phyloP scores from a whole-genome alignment of 805 yeast genomes.

The Zygosaccharomyces siamensis region DNA sequence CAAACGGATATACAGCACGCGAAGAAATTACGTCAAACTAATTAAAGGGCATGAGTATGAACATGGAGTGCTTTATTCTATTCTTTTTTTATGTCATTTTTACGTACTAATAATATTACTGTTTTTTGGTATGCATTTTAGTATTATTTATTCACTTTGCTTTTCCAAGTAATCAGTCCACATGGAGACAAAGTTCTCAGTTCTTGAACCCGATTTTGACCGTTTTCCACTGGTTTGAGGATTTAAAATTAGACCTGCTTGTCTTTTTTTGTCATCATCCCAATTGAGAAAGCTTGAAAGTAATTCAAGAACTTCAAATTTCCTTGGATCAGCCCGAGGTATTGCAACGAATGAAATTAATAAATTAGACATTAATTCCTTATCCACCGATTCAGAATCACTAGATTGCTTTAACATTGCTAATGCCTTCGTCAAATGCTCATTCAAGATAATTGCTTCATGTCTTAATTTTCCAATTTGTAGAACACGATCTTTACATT shows the following conservation, averaged over 20 bases:
- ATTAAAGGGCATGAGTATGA: background rate
- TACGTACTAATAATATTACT: too few relatives aligned
- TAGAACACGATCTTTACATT: constrained; percentile 63
- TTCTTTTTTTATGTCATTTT: too few relatives aligned
- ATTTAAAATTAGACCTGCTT: constrained; percentile 61
- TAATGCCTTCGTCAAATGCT: constrained; percentile 90
- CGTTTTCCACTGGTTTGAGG: constrained; percentile 9
- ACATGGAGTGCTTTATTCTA: background rate
- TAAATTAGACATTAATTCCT: constrained; percentile 82
- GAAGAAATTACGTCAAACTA: background rate
- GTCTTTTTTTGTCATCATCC: constrained; percentile 74
- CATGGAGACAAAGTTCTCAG: constrained; percentile 59
- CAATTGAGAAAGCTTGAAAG: constrained; percentile 80
- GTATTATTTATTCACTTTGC: constrained; percentile 44
- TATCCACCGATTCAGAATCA: constrained; percentile 73
- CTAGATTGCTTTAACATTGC: constrained; percentile 75
- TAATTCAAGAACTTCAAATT: constrained; percentile 84
- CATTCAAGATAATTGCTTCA: constrained; percentile 89
- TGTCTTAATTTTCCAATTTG: constrained; percentile 88
- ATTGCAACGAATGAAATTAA: constrained; percentile 77
- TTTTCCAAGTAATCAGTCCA: constrained; percentile 80
- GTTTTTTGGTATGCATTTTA: background rate
- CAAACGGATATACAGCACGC: background rate
- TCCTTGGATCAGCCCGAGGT: constrained; percentile 91
- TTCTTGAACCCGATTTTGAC: constrained; percentile 33